Percentiles rank a stretch among this genome's conserved stretches.
Conservation (phyloP, 208 protist genomes). For the Crithidia mellificae region DNA sequence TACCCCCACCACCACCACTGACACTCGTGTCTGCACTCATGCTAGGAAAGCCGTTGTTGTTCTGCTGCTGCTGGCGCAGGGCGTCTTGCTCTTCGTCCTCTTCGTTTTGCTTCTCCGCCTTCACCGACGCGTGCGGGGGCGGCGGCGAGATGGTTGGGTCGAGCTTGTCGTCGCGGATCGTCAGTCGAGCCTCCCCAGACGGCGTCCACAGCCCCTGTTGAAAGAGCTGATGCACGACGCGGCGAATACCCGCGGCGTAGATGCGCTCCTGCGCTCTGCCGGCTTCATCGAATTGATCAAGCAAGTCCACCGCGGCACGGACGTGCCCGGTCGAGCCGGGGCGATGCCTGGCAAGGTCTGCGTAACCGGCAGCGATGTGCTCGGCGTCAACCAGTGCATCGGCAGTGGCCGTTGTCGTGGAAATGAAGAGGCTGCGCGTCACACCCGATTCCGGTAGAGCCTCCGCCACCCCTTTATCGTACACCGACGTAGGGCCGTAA, state of each 20-base stretch:
- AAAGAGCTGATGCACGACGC: constrained; percentile 19
- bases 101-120: constrained; percentile 19
- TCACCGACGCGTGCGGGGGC: background rate
- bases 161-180: background rate
- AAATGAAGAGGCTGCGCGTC: background rate
- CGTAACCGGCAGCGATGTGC: constrained; percentile 19
- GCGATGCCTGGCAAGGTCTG: constrained; percentile 20
- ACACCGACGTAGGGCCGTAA: constrained; percentile 32
- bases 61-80: too few species aligned
- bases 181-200: background rate
- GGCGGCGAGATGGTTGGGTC: background rate
- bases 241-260: constrained; percentile 27
- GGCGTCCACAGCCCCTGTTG: constrained; percentile 21
- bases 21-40: too few species aligned
- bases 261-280: constrained; percentile 42
- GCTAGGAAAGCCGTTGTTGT: too few species aligned
- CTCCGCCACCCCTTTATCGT: constrained; percentile 10
- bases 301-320: constrained; percentile 34
- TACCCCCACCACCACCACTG: too few species aligned
- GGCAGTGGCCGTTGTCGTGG: background rate
- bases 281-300: constrained; percentile 41
- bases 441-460: background rate
- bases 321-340: constrained; percentile 57
- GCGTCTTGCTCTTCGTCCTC: background rate
- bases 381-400: constrained; percentile 4